Evolutionary conservation across 2,329 filamentous ascomycete genomes (phyloP), one percentile per base, ranked within the genome.

Genomic region (Phaeophleospora eucalypticola): DNA sequence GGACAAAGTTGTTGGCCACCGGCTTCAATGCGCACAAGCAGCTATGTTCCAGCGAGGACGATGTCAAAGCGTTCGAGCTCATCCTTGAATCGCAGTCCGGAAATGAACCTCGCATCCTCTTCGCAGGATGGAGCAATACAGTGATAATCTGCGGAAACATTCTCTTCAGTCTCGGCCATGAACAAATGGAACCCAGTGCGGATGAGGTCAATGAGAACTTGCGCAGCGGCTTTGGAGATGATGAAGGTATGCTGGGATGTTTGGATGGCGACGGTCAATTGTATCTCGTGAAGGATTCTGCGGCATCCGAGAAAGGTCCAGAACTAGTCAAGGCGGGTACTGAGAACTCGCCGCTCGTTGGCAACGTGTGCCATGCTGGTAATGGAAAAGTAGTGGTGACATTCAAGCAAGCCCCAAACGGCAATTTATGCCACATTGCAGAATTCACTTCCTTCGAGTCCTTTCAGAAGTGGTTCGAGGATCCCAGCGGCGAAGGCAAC

Each of bases 111-210:
- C 45, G 53, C 9, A 35, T 67, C 12, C 36, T 66, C 0, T 65
- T 62, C 51, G 49, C 58, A 4, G 57, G 62, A 38, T 68, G 64
- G 64, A 63, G 63, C 42, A 61, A 53, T 35, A 63, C 61, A 4
- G 47, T 59, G 2, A 21, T 65, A 33, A 45, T 48, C 17, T 37
- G 34, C 16, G 38, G 36, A 9, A 36, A 35, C 24, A 32, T 29
- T 3, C 29, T 57, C 12, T 45, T 41, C 34, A 51, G 53, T 33
- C 33, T 49, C 15, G 58, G 54, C 2, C 38, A 49, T 34, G 53
- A 56, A 15, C 24, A 48, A 8, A 45, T 58, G 17, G 49, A 51
- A n/a, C 41, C 50, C 14, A 37, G 42, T 18, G 12, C 52, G 27
- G 40, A 46, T 16, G 20, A 42, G 14, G 21, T 29, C 37, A 29